These are phyloP conservation scores for Ganoderma lucidum DNA, from an alignment of 1,284 basidiomycete species.

Conservation along the genomic window DNA sequence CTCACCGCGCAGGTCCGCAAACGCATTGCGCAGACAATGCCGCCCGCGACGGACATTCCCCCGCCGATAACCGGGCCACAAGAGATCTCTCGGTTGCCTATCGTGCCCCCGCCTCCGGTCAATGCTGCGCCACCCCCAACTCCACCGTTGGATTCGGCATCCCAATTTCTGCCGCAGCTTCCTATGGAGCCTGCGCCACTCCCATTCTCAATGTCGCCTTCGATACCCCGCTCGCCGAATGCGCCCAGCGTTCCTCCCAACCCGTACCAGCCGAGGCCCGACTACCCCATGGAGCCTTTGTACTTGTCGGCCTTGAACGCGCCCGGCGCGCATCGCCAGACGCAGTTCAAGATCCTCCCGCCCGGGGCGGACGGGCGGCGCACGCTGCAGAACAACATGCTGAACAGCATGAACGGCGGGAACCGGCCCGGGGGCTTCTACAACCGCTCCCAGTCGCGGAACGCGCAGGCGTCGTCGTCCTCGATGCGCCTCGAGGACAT, in stretches of 20 bases:
- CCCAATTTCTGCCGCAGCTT: not conserved
- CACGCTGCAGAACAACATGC: slow-evolving; percentile 10
- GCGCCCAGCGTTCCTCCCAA: not conserved
- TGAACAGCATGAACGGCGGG: slow-evolving; percentile 11
- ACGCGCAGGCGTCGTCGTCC: slow-evolving; percentile 22
- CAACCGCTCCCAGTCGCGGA: slow-evolving; percentile 1
- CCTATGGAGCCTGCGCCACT: not conserved
- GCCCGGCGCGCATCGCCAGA: slow-evolving; percentile 5
- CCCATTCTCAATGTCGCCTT: not conserved
- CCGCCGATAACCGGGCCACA: slow-evolving; percentile 1
- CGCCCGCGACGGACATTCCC: slow-evolving; percentile 11
- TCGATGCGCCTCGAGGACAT: slow-evolving; percentile 20
- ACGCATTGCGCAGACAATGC: slow-evolving; percentile 10
- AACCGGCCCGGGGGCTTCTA: slow-evolving; percentile 11
- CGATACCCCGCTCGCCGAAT: not conserved
- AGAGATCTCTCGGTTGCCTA: not conserved
- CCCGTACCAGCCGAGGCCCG: slow-evolving; percentile 6
- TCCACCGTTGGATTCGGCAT: not conserved
- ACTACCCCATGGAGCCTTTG: slow-evolving; percentile 22
- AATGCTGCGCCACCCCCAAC: not conserved
- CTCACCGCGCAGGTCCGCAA: slow-evolving; percentile 8
- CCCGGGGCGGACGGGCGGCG: slow-evolving; percentile 8
- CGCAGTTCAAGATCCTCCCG: slow-evolving; percentile 10
- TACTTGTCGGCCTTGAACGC: slow-evolving; percentile 18
- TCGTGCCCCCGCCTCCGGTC: not conserved